Evolutionary conservation across 2,329 filamentous ascomycete species (phyloP).

Genomic region (Fusarium coicis): DNA sequence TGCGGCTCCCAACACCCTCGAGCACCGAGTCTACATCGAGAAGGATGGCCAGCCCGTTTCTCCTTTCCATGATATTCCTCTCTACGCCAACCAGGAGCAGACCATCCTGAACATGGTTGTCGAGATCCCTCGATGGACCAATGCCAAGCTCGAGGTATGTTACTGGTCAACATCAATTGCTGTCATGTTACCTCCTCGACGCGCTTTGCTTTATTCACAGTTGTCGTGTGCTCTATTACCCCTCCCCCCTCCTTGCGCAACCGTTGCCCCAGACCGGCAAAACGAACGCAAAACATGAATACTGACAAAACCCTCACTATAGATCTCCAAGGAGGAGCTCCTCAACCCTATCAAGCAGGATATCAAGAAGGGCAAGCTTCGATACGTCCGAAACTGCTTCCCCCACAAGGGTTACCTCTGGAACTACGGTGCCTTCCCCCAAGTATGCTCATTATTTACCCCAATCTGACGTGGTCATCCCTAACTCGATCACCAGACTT

Average conservation of each 20-base stretch:
- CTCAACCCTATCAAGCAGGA: conserved; percentile 99
- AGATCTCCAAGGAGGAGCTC: conserved; percentile 99
- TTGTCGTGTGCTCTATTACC: conserved; percentile 32
- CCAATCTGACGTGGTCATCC: conserved; percentile 6
- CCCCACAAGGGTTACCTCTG: conserved; percentile 99
- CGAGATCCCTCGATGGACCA: conserved; percentile 99
- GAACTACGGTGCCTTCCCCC: conserved; percentile 99
- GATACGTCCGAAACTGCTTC: conserved; percentile 99
- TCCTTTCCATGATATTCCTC: conserved; percentile 97
- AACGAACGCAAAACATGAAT: conserved; percentile 2
- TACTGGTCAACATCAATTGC: background rate
- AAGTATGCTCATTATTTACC: conserved; percentile 65
- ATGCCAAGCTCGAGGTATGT: conserved; percentile 97
- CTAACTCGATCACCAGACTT: conserved; percentile 72
- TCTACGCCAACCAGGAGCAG: conserved; percentile 96
- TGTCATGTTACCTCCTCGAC: background rate
- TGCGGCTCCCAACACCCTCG: conserved; percentile 88
- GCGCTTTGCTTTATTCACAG: background rate
- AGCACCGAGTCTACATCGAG: conserved; percentile 98
- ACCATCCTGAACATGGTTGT: conserved; percentile 99
- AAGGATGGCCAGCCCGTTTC: conserved; percentile 95
- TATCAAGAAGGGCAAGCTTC: conserved; percentile 99
- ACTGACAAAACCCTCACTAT: conserved; percentile 36
- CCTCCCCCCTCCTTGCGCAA: conserved; percentile 24
- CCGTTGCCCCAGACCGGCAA: conserved; percentile 13